Conservation (phyloP, 257 asterid genomes). For the Vinca minor region DNA sequence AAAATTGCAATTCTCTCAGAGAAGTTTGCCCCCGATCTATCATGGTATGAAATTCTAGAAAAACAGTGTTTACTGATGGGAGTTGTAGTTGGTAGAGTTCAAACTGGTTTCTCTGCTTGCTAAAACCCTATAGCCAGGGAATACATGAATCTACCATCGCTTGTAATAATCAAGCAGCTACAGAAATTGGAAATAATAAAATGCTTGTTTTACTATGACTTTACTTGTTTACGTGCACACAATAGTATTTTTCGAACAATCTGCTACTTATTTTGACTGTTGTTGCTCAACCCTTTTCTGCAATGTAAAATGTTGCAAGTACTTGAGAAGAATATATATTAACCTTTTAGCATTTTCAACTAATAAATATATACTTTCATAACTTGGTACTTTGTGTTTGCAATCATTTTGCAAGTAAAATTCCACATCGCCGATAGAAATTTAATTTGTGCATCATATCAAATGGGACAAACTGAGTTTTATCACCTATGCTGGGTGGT, state of each 20-base stretch:
- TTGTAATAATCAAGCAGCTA: not conserved
- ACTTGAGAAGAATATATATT: not conserved
- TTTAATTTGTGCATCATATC: too few relatives aligned
- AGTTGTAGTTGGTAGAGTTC: constrained; percentile 3
- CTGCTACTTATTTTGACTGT: not conserved
- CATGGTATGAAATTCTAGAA: constrained; percentile 52
- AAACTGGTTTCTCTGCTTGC: not conserved
- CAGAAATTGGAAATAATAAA: not conserved
- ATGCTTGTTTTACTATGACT: not conserved
- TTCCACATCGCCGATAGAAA: not conserved
- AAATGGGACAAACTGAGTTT: not conserved
- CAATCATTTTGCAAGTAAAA: not conserved
- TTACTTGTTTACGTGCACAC: not conserved
- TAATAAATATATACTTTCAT: not conserved
- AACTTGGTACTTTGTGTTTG: not conserved
- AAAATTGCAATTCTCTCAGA: constrained; percentile 93
- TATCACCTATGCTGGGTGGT: not conserved
- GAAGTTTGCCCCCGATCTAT: constrained; percentile 94
- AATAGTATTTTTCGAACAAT: not conserved
- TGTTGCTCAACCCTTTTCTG: not conserved
- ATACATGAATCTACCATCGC: not conserved
- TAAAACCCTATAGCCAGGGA: not conserved
- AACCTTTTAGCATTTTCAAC: not conserved
- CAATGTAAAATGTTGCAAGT: not conserved
- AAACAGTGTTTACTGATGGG: not conserved